Evolutionary conservation across 2,329 filamentous ascomycete species (phyloP).

Genomic region (Fusarium setosum): DNA sequence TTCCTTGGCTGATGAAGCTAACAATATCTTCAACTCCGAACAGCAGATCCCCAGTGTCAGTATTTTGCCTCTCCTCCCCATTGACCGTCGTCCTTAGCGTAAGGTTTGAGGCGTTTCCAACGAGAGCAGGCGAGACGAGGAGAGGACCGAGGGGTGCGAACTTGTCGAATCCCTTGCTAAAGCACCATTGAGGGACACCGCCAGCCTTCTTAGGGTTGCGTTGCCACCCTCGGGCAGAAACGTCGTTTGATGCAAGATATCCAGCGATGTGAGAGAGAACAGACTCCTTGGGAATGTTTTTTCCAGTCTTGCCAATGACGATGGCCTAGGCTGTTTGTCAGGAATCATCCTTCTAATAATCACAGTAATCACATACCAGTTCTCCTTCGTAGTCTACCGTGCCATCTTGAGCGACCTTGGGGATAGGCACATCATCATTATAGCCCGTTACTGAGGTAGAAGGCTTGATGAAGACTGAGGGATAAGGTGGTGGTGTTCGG

Average conservation of each 20-base stretch:
- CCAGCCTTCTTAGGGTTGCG: conserved; percentile 58
- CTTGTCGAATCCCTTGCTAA: conserved; percentile 66
- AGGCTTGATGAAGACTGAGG: conserved; percentile 64
- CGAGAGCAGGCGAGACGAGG: conserved; percentile 45
- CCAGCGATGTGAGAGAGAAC: conserved; percentile 62
- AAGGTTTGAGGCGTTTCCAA: conserved; percentile 45
- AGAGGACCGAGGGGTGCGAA: conserved; percentile 66
- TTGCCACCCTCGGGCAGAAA: conserved; percentile 65
- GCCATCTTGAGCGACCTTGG: conserved; percentile 58
- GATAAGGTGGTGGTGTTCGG: conserved; percentile 61
- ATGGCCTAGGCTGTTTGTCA: conserved; percentile 48
- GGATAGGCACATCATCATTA: conserved; percentile 54
- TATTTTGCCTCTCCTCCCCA: conserved; percentile 61
- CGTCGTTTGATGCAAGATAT: conserved; percentile 59
- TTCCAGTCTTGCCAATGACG: conserved; percentile 64
- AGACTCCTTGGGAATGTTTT: conserved; percentile 58
- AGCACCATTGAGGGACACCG: conserved; percentile 62
- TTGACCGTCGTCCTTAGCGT: conserved; percentile 58
- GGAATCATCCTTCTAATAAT: fast-evolving
- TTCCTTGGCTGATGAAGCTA: conserved; percentile 58
- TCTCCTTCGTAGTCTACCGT: conserved; percentile 64
- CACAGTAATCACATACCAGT: conserved; percentile 43
- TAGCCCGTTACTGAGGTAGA: conserved; percentile 51
- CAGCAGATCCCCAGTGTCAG: conserved; percentile 60
- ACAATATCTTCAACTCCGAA: conserved; percentile 60